Percentiles rank a stretch among this genome's conserved stretches.
Conservation (phyloP, 2,329 filamentous ascomycete species). For the Beauveria brongniartii region DNA sequence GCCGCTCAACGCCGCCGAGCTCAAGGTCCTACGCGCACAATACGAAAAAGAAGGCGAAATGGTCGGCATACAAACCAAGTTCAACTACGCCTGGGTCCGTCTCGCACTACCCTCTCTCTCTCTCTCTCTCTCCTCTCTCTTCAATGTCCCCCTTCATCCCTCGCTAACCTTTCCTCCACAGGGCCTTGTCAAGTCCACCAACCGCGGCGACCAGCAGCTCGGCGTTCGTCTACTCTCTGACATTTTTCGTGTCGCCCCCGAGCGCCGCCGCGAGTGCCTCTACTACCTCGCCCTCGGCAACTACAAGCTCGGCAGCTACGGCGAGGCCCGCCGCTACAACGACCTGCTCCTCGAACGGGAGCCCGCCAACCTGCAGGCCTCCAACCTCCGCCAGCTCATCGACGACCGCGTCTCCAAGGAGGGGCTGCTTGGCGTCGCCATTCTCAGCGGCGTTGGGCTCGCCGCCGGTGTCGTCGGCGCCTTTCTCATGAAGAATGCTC, state of each 20-base stretch:
- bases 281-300: conserved; percentile 97
- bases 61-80: conserved; percentile 95
- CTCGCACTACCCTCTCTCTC: background rate
- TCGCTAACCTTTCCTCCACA: conserved; percentile 25
- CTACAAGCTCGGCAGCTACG: conserved; percentile 97
- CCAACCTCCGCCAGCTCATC: conserved; percentile 77
- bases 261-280: conserved; percentile 91
- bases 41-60: conserved; percentile 98
- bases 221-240: conserved; percentile 90
- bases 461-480: conserved; percentile 90
- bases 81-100: conserved; percentile 97
- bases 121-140: conserved; percentile 1
- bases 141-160: background rate
- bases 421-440: conserved; percentile 87
- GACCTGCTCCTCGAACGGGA: conserved; percentile 86
- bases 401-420: conserved; percentile 96
- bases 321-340: conserved; percentile 89
- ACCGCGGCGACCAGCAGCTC: conserved; percentile 81
- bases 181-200: conserved; percentile 91
- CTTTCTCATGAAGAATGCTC: conserved; percentile 70
- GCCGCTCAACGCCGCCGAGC: conserved; percentile 82
- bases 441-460: conserved; percentile 85
- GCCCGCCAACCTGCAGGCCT: conserved; percentile 82
- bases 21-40: conserved; percentile 85
- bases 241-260: conserved; percentile 89